These are phyloP conservation scores for Quercus rubra DNA, from an alignment of 306 rosid species.

Conservation along the genomic window DNA sequence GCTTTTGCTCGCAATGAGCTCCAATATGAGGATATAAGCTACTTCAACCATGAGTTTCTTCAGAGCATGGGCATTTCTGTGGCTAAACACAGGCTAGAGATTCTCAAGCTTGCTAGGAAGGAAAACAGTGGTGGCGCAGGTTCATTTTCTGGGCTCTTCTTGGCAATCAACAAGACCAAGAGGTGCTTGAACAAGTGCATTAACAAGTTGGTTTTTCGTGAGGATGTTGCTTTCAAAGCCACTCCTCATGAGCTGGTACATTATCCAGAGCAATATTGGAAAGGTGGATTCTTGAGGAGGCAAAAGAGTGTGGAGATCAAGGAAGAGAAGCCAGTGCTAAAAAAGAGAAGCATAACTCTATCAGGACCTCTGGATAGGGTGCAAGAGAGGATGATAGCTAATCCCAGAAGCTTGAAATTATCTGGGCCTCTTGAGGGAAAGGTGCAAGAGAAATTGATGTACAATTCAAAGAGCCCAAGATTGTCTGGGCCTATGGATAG, in stretches of 20 bases:
- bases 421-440: constrained; percentile 34
- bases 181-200: constrained; percentile 58
- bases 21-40: constrained; percentile 45
- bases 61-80: constrained; percentile 84
- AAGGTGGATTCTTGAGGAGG: constrained; percentile 34
- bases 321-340: constrained; percentile 35
- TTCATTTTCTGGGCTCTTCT: constrained; percentile 33
- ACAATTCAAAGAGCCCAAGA: constrained; percentile 43
- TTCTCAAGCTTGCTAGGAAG: constrained; percentile 73
- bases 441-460: constrained; percentile 16
- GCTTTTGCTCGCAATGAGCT: constrained; percentile 68
- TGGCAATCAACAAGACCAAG: constrained; percentile 41
- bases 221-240: constrained; percentile 1
- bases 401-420: constrained; percentile 43
- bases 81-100: constrained; percentile 88
- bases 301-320: constrained; percentile 23
- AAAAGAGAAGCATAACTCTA: constrained; percentile 45
- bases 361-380: constrained; percentile 89
- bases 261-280: constrained; percentile 38
- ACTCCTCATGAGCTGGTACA: constrained; percentile 17
- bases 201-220: constrained; percentile 25
- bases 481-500: constrained; percentile 45
- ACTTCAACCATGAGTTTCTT: constrained; percentile 82
- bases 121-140: constrained; percentile 26
- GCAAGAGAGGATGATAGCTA: constrained; percentile 38